Percentiles rank a stretch among this genome's conserved stretches.
Conservation (phyloP, 805 yeast genomes). For the Metschnikowia kunwiensis region DNA sequence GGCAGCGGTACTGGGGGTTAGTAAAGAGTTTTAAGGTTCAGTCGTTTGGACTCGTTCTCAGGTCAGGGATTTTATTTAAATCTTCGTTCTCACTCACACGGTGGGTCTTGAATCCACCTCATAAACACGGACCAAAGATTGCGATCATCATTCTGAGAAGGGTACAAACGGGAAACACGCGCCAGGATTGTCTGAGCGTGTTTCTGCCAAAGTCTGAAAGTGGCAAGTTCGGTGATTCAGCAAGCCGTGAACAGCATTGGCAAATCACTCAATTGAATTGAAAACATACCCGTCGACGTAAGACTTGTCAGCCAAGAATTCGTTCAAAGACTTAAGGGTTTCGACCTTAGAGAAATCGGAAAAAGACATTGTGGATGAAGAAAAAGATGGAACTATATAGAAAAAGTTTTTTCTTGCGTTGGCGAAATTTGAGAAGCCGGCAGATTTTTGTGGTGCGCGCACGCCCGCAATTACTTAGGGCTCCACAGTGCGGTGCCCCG, state of each 20-base stretch:
- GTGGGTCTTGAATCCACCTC: slow-evolving; percentile 96
- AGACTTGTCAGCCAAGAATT: slow-evolving; percentile 85
- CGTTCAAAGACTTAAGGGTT: slow-evolving; percentile 63
- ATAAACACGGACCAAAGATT: slow-evolving; percentile 93
- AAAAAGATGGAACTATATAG: slow-evolving; percentile 10
- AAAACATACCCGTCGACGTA: slow-evolving; percentile 93
- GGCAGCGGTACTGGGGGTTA: slow-evolving; percentile 68
- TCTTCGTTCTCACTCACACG: slow-evolving; percentile 76
- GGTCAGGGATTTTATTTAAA: slow-evolving; percentile 40
- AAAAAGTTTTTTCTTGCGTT: slow-evolving; percentile 11
- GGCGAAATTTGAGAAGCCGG: slow-evolving; percentile 7
- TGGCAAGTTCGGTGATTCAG: background rate
- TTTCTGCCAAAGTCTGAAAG: no score
- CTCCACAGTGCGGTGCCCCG: slow-evolving; percentile 4
- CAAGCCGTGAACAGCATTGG: no score
- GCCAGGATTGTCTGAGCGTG: no score
- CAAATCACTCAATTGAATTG: no score
- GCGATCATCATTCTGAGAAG: slow-evolving; percentile 65
- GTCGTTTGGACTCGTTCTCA: slow-evolving; percentile 6
- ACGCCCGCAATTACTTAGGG: slow-evolving; percentile 16
- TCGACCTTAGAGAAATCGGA: slow-evolving; percentile 79
- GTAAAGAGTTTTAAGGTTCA: slow-evolving; percentile 13
- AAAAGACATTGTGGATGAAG: slow-evolving; percentile 55
- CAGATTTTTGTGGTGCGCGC: slow-evolving; percentile 14
- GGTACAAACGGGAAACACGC: background rate